Conservation (phyloP, 2,329 filamentous ascomycete genomes). For the Cladobotryum mycophilum region DNA sequence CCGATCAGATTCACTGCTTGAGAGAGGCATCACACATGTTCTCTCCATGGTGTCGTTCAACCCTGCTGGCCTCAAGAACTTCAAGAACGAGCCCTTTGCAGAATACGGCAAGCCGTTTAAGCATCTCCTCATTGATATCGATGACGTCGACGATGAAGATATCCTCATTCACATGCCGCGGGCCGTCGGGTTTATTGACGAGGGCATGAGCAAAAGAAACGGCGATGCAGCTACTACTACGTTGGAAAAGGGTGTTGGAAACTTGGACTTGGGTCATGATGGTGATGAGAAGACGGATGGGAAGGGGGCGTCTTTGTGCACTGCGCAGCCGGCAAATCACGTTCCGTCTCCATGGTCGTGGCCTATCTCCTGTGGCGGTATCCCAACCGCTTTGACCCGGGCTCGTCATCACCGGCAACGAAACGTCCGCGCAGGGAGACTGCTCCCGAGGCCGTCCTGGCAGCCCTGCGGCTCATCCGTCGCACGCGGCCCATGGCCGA, state of each 20-base stretch:
- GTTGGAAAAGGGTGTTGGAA: slow-evolving; percentile 10
- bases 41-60: slow-evolving; percentile 69
- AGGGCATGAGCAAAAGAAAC: slow-evolving; percentile 47
- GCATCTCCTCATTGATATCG: slow-evolving; percentile 75
- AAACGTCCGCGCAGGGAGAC: slow-evolving; percentile 22
- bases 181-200: slow-evolving; percentile 77
- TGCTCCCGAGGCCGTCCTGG: slow-evolving; percentile 42
- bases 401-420: slow-evolving; percentile 13
- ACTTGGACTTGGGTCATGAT: background rate
- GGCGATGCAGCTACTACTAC: background rate
- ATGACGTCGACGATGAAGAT: slow-evolving; percentile 88
- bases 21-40: slow-evolving; percentile 79
- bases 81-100: slow-evolving; percentile 44
- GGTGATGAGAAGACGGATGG: slow-evolving; percentile 11
- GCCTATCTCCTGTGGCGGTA: slow-evolving; percentile 76
- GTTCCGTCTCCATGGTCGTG: slow-evolving; percentile 76
- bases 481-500: slow-evolving; percentile 70
- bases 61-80: slow-evolving; percentile 30
- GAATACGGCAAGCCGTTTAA: slow-evolving; percentile 53
- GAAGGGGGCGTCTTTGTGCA: slow-evolving; percentile 48
- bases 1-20: slow-evolving; percentile 61
- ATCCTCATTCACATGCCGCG: slow-evolving; percentile 72
- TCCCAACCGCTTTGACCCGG: slow-evolving; percentile 43
- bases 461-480: slow-evolving; percentile 63
- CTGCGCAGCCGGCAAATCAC: slow-evolving; percentile 94